phyloP scores from a whole-genome alignment of 1,139 yeast genomes.

The Nakaseomyces nivariensis region DNA sequence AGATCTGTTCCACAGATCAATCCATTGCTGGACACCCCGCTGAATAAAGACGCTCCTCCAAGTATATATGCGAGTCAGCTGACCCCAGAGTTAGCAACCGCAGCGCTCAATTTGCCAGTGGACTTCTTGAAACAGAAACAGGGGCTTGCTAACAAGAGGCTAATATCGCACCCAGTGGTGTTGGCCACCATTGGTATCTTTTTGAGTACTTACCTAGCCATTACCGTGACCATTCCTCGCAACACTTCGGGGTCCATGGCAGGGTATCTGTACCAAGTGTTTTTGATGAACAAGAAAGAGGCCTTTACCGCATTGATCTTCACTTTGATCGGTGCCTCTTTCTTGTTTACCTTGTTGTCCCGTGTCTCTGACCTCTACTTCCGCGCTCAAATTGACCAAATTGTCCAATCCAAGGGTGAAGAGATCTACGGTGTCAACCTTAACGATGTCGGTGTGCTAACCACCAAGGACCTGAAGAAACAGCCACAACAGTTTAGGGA shows the following conservation, averaged over 20 bases:
- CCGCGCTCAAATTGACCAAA: constrained; percentile 38
- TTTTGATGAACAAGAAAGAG: constrained; percentile 20
- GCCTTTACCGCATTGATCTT: constrained; percentile 17
- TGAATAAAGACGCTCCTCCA: constrained; percentile 41
- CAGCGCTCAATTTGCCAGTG: constrained; percentile 51
- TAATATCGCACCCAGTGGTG: constrained; percentile 43
- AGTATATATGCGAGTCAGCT: constrained; percentile 39
- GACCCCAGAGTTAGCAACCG: constrained; percentile 48
- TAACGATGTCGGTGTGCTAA: constrained; percentile 31
- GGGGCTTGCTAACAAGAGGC: constrained; percentile 37
- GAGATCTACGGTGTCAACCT: constrained; percentile 48
- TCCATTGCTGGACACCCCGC: constrained; percentile 43
- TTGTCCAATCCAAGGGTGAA: constrained; percentile 38
- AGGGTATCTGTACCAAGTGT: constrained; percentile 17
- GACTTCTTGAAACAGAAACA: constrained; percentile 55
- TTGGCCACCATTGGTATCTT: constrained; percentile 24
- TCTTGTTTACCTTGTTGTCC: constrained; percentile 28
- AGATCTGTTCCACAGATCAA: constrained; percentile 33
- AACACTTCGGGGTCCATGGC: constrained; percentile 14
- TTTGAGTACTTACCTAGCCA: constrained; percentile 20
- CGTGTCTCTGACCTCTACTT: constrained; percentile 31
- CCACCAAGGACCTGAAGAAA: constrained; percentile 24
- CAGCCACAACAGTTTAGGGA: constrained; percentile 28
- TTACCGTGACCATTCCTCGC: constrained; percentile 15
- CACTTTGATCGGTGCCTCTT: constrained; percentile 16